Evolutionary conservation across 2,329 filamentous ascomycete species (phyloP).

Genomic region (Colletotrichum melonis): DNA sequence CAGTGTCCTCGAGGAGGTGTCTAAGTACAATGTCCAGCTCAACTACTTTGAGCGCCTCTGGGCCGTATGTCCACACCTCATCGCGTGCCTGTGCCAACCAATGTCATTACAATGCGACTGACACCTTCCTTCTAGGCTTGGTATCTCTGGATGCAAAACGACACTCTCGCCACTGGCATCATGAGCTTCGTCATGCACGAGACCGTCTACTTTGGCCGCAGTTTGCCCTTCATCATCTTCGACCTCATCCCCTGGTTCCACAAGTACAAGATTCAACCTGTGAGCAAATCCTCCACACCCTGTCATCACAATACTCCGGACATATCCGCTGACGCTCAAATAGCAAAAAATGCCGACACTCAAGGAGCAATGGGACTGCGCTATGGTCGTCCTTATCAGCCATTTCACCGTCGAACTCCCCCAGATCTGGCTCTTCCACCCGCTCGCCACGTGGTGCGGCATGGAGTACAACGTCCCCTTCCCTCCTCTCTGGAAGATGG

Average conservation of each 20-base stretch:
- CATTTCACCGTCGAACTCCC: constrained; percentile 99
- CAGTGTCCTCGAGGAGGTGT: constrained; percentile 70
- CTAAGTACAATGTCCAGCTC: constrained; percentile 84
- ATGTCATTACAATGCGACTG: constrained; percentile 15
- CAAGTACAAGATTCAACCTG: constrained; percentile 93
- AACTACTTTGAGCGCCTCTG: constrained; percentile 90
- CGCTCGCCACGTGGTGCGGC: constrained; percentile 91
- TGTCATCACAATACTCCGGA: not conserved
- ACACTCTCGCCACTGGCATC: constrained; percentile 94
- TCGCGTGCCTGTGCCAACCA: not conserved
- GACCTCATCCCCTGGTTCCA: constrained; percentile 89
- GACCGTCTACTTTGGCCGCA: constrained; percentile 91
- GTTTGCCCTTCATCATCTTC: constrained; percentile 91
- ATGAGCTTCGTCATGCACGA: constrained; percentile 98
- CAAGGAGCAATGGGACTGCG: constrained; percentile 94
- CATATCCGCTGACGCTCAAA: not conserved
- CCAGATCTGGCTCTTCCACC: constrained; percentile 99
- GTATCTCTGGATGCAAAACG: constrained; percentile 99
- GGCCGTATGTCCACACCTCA: constrained; percentile 69
- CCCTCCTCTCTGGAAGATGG: constrained; percentile 86
- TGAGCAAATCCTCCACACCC: constrained; percentile 54
- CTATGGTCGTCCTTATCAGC: constrained; percentile 89
- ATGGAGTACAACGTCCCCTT: constrained; percentile 91
- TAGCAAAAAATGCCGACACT: constrained; percentile 87
- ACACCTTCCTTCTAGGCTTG: constrained; percentile 67